phyloP scores from a whole-genome alignment of 2,329 filamentous ascomycete species.

The Beauveria caledonica region DNA sequence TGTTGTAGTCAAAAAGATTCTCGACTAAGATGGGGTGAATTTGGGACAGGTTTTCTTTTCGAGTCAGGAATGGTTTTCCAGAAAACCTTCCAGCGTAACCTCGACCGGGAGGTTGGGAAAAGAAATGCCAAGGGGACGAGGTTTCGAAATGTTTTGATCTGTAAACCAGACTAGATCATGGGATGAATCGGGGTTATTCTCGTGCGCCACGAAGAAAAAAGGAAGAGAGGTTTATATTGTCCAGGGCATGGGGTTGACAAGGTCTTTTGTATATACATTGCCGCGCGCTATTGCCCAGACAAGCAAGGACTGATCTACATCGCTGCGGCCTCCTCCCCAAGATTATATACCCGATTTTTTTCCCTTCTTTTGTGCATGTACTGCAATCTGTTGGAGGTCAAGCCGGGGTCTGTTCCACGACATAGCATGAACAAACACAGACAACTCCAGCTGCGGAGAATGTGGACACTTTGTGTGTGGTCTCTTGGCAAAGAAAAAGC shows the following conservation, averaged over 20 bases:
- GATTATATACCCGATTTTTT: neutral
- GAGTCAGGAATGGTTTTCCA: neutral
- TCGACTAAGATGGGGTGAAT: neutral
- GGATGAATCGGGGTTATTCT: neutral
- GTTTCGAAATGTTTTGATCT: neutral
- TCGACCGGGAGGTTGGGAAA: neutral
- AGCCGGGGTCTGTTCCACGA: neutral
- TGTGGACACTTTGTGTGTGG: neutral
- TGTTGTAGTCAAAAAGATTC: neutral
- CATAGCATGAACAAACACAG: neutral
- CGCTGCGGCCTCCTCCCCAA: neutral
- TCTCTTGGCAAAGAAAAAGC: too few species aligned
- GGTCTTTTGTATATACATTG: neutral
- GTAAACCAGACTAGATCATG: slow-evolving; percentile 2
- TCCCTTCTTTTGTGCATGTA: neutral
- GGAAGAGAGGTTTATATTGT: neutral
- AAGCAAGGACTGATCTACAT: neutral
- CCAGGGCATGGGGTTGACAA: neutral
- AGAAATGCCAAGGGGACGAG: neutral
- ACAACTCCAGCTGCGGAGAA: neutral
- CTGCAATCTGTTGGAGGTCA: neutral
- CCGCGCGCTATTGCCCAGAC: too few species aligned
- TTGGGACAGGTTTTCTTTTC: neutral
- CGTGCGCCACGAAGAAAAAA: neutral
- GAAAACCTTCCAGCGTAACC: neutral